These are phyloP conservation scores for Protomyces arabidopsidicola DNA, from an alignment of 1,139 yeast genomes.

Conservation along the genomic window DNA sequence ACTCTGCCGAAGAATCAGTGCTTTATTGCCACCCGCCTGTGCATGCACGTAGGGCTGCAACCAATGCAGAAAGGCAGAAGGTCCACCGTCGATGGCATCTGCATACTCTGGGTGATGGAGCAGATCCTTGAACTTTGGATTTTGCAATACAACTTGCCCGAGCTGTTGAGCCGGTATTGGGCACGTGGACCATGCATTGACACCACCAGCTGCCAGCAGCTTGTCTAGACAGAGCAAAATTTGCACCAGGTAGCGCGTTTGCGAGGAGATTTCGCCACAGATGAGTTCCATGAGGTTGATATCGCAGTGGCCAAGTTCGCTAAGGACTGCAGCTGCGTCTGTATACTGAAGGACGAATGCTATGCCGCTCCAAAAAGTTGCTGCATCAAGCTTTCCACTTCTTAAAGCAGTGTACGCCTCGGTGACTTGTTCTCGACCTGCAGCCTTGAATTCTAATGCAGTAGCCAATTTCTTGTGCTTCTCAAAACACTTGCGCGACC, in stretches of 20 bases:
- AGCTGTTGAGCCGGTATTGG: conserved; percentile 26
- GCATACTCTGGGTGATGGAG: conserved; percentile 17
- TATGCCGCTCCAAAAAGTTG: conserved; percentile 33
- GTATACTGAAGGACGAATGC: conserved; percentile 27
- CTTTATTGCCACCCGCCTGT: conserved; percentile 17
- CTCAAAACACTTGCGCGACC: conserved; percentile 36
- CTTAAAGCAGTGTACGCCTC: conserved; percentile 22
- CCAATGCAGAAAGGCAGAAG: neutral
- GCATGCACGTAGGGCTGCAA: conserved; percentile 6
- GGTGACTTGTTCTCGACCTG: conserved; percentile 12
- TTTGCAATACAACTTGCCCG: conserved; percentile 8
- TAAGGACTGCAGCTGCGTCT: conserved; percentile 31
- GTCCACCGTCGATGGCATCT: neutral
- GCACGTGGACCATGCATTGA: conserved; percentile 32
- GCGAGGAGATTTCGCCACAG: conserved; percentile 32
- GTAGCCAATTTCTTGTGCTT: conserved; percentile 24
- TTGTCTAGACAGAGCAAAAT: conserved; percentile 29
- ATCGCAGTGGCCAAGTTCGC: conserved; percentile 30
- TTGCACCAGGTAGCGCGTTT: conserved; percentile 27
- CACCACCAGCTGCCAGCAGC: conserved; percentile 29
- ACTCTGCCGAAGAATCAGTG: conserved; percentile 2
- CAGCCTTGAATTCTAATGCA: conserved; percentile 31
- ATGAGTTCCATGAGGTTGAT: conserved; percentile 32
- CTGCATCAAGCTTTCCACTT: conserved; percentile 29
- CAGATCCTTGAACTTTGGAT: conserved; percentile 9